phyloP scores from a whole-genome alignment of 2,329 filamentous ascomycete species.

The Shiraia bambusicola region DNA sequence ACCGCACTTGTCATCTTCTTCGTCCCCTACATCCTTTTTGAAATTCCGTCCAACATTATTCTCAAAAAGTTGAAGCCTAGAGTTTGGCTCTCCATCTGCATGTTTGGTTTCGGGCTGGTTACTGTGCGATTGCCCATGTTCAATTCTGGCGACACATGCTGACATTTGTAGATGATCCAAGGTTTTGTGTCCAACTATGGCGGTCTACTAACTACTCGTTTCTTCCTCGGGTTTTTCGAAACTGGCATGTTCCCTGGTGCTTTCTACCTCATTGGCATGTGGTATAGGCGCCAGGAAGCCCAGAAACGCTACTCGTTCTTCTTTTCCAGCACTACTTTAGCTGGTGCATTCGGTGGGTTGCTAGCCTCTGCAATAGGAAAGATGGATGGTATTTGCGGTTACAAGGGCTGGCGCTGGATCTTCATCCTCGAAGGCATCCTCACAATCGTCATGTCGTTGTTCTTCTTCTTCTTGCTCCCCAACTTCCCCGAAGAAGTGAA shows the following conservation, averaged over 20 bases:
- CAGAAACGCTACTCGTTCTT: slow-evolving; percentile 94
- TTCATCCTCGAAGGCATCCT: slow-evolving; percentile 68
- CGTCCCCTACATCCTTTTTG: slow-evolving; percentile 55
- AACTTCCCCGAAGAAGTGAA: slow-evolving; percentile 54
- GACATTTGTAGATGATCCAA: slow-evolving; percentile 57
- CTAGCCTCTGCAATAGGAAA: slow-evolving; percentile 86
- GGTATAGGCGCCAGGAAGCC: slow-evolving; percentile 84
- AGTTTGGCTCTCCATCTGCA: slow-evolving; percentile 69
- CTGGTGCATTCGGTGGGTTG: slow-evolving; percentile 82
- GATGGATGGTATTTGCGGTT: slow-evolving; percentile 71
- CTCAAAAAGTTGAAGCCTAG: slow-evolving; percentile 56
- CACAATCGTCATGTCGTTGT: slow-evolving; percentile 47
- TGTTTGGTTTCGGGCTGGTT: slow-evolving; percentile 75
- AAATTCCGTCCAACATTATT: slow-evolving; percentile 56
- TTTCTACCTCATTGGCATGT: slow-evolving; percentile 78
- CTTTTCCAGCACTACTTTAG: slow-evolving; percentile 78
- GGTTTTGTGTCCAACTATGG: slow-evolving; percentile 76
- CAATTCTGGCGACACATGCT: slow-evolving; percentile 33
- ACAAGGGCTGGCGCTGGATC: slow-evolving; percentile 77
- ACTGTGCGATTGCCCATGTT: slow-evolving; percentile 46
- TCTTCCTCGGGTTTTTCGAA: slow-evolving; percentile 72
- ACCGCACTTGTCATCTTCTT: slow-evolving; percentile 57
- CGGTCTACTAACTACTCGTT: slow-evolving; percentile 73
- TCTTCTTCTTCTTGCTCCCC: slow-evolving; percentile 52
- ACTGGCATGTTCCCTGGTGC: slow-evolving; percentile 56